A percentile compares a stretch with the other conserved stretches of the same genome.
phyloP scores from a whole-genome alignment of 2,329 filamentous ascomycete species.

The Verticillium longisporum region DNA sequence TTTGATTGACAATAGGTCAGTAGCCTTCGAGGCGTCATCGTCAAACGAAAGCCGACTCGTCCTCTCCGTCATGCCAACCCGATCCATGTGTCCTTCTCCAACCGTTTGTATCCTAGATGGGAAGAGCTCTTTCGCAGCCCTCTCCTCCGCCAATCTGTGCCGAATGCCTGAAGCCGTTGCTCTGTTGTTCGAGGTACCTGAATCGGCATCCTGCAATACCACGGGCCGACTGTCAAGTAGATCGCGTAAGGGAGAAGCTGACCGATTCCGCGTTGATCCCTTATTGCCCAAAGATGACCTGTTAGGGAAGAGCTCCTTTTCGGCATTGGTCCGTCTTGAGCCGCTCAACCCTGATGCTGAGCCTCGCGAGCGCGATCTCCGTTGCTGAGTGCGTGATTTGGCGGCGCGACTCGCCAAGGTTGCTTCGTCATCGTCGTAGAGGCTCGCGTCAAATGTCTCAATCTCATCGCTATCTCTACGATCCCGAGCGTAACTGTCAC shows the following conservation, averaged over 20 bases:
- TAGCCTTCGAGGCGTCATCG: not conserved
- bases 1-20: conserved; percentile 47
- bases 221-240: conserved; percentile 6
- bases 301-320: conserved; percentile 59
- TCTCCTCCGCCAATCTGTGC: conserved; percentile 21
- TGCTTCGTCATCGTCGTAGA: conserved; percentile 69
- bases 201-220: not conserved
- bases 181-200: conserved; percentile 24
- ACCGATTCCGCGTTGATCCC: conserved; percentile 33
- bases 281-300: conserved; percentile 16
- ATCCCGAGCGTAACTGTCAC: conserved; percentile 25
- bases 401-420: conserved; percentile 20
- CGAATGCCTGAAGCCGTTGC: conserved; percentile 24
- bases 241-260: conserved; percentile 42
- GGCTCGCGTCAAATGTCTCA: conserved; percentile 61
- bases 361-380: conserved; percentile 9
- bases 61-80: conserved; percentile 10
- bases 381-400: conserved; percentile 26
- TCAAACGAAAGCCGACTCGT: conserved; percentile 14
- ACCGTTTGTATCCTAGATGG: conserved; percentile 22
- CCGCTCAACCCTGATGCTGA: conserved; percentile 14
- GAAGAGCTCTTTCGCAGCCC: conserved; percentile 30
- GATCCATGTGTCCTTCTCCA: conserved; percentile 30
- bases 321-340: conserved; percentile 30
- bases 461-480: conserved; percentile 40